A percentile compares a stretch with the other conserved stretches of the same genome.
These are phyloP conservation scores for Colletotrichum liriopes DNA, from an alignment of 2,329 filamentous ascomycete genomes.

Conservation along the genomic window DNA sequence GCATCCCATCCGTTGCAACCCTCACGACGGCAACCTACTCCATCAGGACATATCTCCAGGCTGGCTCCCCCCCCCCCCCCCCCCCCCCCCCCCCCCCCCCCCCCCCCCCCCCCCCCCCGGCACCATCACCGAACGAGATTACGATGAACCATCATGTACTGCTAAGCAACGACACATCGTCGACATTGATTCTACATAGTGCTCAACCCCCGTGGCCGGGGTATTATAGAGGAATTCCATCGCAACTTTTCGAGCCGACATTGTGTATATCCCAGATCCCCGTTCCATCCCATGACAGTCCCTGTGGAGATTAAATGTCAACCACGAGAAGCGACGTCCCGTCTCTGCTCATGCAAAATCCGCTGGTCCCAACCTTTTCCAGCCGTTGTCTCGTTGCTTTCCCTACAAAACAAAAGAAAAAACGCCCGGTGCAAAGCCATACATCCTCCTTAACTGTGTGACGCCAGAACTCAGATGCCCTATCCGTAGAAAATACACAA, in stretches of 20 bases:
- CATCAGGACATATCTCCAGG: slow-evolving; percentile 23
- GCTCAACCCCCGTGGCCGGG: slow-evolving; percentile 1
- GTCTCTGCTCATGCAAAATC: slow-evolving; percentile 34
- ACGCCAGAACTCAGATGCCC: slow-evolving; percentile 28
- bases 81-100: background rate
- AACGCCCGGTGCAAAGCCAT: slow-evolving; percentile 27
- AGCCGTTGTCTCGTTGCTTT: slow-evolving; percentile 36
- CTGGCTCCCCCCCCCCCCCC: background rate
- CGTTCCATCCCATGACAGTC: slow-evolving; percentile 26
- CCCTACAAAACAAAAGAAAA: background rate
- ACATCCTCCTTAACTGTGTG: slow-evolving; percentile 5
- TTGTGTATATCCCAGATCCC: slow-evolving; percentile 29
- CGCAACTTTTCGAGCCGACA: slow-evolving; percentile 32
- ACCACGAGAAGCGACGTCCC: slow-evolving; percentile 19
- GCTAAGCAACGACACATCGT: slow-evolving; percentile 17
- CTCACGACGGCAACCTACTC: slow-evolving; percentile 13
- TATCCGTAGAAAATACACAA: slow-evolving; percentile 29
- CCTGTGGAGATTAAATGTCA: slow-evolving; percentile 20
- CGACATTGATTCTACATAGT: slow-evolving; percentile 40
- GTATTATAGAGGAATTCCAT: slow-evolving; percentile 30
- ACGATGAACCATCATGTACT: background rate
- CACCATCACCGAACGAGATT: too few relatives aligned
- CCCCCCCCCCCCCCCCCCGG: background rate
- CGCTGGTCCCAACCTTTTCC: slow-evolving; percentile 39
- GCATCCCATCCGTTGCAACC: background rate